These are phyloP conservation scores for Ceratobasidium sp. DNA, from an alignment of 1,284 basidiomycete genomes.

Conservation along the genomic window DNA sequence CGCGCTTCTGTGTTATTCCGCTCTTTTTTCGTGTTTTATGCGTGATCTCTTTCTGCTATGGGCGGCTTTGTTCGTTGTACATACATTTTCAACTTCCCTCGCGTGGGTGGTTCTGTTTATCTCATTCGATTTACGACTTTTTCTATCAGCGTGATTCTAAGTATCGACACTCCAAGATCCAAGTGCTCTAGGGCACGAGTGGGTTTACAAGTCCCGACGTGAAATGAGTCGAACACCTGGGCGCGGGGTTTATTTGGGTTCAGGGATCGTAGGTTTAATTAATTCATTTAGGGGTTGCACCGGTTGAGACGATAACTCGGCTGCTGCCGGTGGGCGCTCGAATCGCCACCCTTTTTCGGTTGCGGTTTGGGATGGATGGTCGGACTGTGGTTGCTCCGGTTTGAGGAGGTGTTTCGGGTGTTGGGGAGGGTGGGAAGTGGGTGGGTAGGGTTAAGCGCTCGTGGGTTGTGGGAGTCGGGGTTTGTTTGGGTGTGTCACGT, in stretches of 20 bases:
- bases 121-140: conserved; percentile 14
- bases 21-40: background rate
- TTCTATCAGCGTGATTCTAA: conserved; percentile 10
- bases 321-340: background rate
- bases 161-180: background rate
- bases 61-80: conserved; percentile 36
- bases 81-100: conserved; percentile 16
- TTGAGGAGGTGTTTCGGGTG: background rate
- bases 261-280: background rate
- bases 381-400: background rate
- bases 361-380: no score
- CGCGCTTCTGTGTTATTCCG: background rate
- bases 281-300: background rate
- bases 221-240: background rate
- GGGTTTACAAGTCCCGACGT: background rate
- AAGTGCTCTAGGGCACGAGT: background rate
- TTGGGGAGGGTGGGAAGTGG: background rate
- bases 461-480: background rate
- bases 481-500: background rate
- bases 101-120: conserved; percentile 24
- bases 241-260: conserved; percentile 18
- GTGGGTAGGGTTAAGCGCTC: background rate
- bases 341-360: no score
- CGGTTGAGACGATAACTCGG: conserved; percentile 10
- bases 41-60: background rate